These are phyloP conservation scores for Trypanosoma melophagium DNA, from an alignment of 208 protist genomes.

Conservation along the genomic window DNA sequence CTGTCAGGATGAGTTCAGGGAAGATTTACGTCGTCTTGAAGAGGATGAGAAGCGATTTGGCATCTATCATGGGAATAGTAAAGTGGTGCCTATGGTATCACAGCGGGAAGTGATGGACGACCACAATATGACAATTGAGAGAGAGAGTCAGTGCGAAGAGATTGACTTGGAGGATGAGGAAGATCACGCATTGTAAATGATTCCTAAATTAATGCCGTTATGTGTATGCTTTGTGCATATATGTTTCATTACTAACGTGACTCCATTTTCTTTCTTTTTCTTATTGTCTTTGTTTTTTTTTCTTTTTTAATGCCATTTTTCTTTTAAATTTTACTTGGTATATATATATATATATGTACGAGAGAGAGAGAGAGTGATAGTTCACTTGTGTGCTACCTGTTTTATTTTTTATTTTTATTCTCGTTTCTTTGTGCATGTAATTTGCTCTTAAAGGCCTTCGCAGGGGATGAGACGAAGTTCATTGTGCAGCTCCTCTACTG, in stretches of 20 bases:
- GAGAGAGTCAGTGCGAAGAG: conserved; percentile 74
- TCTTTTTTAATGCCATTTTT: background rate
- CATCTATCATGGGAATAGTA: conserved; percentile 36
- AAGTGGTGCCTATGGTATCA: conserved; percentile 57
- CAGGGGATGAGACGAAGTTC: background rate
- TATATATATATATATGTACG: conserved; percentile 11
- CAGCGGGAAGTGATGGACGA: conserved; percentile 87
- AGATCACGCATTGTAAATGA: conserved; percentile 9
- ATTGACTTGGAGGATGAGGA: conserved; percentile 64
- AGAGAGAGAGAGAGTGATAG: no score
- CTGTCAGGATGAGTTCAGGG: conserved; percentile 69
- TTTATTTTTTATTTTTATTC: background rate
- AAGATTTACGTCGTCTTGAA: conserved; percentile 58
- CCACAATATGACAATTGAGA: conserved; percentile 87
- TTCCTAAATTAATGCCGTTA: background rate
- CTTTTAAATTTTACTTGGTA: conserved; percentile 1
- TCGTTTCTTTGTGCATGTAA: background rate
- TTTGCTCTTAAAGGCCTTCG: background rate
- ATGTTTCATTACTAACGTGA: background rate
- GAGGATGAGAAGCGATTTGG: conserved; percentile 59
- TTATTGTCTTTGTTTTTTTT: conserved; percentile 3
- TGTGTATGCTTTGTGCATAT: no score
- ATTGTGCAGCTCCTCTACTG: background rate
- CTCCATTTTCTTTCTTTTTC: background rate
- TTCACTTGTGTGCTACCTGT: no score